Evolutionary conservation across 805 yeast species (phyloP).

Genomic region (Maudiozyma pseudohumilis): DNA sequence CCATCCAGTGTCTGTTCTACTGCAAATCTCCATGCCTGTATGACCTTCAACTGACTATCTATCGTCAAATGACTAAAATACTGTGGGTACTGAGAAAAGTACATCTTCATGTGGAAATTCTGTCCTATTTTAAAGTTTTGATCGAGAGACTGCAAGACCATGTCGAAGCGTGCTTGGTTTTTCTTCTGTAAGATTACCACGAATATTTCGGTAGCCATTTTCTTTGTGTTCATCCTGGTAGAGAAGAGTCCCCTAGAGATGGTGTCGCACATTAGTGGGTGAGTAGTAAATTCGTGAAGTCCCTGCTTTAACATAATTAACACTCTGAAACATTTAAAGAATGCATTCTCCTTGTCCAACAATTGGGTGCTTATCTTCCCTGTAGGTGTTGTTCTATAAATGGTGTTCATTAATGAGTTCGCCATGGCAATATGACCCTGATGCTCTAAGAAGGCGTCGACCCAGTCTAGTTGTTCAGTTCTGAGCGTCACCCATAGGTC

Average conservation of each 20-base stretch:
- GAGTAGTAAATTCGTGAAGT: constrained; percentile 19
- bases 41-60: constrained; percentile 27
- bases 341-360: constrained; percentile 61
- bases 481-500: constrained; percentile 85
- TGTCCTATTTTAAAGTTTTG: constrained; percentile 26
- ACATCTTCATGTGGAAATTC: constrained; percentile 20
- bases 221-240: constrained; percentile 64
- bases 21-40: constrained; percentile 61
- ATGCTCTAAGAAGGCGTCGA: constrained; percentile 56
- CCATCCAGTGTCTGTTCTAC: constrained; percentile 69
- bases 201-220: constrained; percentile 69
- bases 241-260: constrained; percentile 67
- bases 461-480: constrained; percentile 85
- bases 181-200: constrained; percentile 42
- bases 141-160: constrained; percentile 23
- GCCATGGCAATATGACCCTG: constrained; percentile 79
- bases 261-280: constrained; percentile 42
- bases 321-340: constrained; percentile 71
- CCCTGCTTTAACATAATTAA: constrained; percentile 22
- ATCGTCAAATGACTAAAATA: constrained; percentile 12
- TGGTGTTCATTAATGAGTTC: constrained; percentile 46
- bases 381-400: constrained; percentile 21
- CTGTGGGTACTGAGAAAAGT: constrained; percentile 13
- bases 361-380: constrained; percentile 31
- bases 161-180: constrained; percentile 40